Conservation (phyloP, 2,329 filamentous ascomycete species). For the Endoconidiophora laricicola region DNA sequence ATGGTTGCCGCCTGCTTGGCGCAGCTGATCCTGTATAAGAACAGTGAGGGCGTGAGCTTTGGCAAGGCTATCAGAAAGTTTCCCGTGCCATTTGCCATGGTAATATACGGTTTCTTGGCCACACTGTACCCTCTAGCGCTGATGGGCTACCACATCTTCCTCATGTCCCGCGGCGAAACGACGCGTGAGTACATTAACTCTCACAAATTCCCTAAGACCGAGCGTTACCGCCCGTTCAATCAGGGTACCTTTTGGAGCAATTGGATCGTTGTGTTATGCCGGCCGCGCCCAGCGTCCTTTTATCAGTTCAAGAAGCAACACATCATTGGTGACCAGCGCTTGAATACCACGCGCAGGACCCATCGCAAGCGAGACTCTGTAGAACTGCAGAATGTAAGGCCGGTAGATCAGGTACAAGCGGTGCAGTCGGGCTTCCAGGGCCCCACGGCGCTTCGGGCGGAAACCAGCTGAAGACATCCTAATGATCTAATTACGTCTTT, state of each 20-base stretch:
- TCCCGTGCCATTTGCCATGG: constrained; percentile 72
- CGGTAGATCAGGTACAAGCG: constrained; percentile 8
- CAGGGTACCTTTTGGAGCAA: constrained; percentile 63
- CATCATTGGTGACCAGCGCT: constrained; percentile 66
- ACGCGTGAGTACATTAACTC: constrained; percentile 92
- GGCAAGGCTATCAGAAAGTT: constrained; percentile 49
- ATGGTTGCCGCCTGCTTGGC: constrained; percentile 63
- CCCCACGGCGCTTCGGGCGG: constrained; percentile 27
- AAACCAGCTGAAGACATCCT: not conserved
- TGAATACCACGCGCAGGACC: constrained; percentile 34
- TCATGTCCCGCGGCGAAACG: constrained; percentile 82
- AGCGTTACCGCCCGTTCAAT: constrained; percentile 80
- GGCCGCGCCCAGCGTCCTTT: constrained; percentile 76
- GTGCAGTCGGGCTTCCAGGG: constrained; percentile 34
- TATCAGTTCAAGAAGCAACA: constrained; percentile 70
- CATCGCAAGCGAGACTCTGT: constrained; percentile 30
- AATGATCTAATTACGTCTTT: not conserved
- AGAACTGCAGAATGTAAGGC: constrained; percentile 50
- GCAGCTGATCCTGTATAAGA: constrained; percentile 60
- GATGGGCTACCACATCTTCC: constrained; percentile 76
- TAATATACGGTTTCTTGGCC: constrained; percentile 62
- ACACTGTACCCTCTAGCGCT: constrained; percentile 70
- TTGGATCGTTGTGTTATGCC: constrained; percentile 62
- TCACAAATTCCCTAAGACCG: constrained; percentile 84
- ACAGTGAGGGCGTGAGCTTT: constrained; percentile 49